Evolutionary conservation across 164 flowering plant species (phyloP), one percentile per base, ranked within the genome.

Genomic region (Chimonanthus praecox): DNA sequence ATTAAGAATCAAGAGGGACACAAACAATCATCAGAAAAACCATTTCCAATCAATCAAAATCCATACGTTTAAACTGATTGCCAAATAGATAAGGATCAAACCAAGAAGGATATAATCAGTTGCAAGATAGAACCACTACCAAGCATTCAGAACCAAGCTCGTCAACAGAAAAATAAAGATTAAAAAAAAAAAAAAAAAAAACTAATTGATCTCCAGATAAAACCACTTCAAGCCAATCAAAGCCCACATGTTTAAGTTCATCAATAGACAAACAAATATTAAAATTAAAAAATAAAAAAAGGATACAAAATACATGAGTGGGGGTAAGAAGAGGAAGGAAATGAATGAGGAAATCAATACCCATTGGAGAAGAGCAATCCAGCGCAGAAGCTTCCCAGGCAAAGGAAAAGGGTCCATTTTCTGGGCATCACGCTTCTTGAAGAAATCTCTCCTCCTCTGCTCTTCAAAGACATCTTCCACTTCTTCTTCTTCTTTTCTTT

Each of bases 281-380:
- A 33, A 33, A 33, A 33, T 33, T 0, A 33, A 33, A 33, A 33
- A 33, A 33, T 1, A 33, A 33, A 33, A 33, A 33, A 33, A 33
- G 33, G 33, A 33, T 33, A 62, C 8, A 48, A 71, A 3, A 58
- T 6, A 43, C 5, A 74, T 11, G 44, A 11, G 66, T 61, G 7
- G 43, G 18, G 49, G 49, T 16, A 46, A 9, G 11, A 33, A 58
- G 45, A 60, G 21, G 15, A 64, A 5, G 0, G 66, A 47, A 45
- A 33, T 63, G 43, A 61, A 68, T 13, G 47, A 61, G 47, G 16
- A 77, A 11, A 61, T 47, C 5, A 33, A 6, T 77, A 89, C 94
- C 91, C 87, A 85, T 80, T 84, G 64, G 94, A 86, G 88, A 91
- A 88, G 80, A 88, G 80, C 82, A 87, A 81, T 50, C 97, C 97